Conservation (phyloP, 2,329 filamentous ascomycete genomes). For the Pestalotiopsis sp. region DNA sequence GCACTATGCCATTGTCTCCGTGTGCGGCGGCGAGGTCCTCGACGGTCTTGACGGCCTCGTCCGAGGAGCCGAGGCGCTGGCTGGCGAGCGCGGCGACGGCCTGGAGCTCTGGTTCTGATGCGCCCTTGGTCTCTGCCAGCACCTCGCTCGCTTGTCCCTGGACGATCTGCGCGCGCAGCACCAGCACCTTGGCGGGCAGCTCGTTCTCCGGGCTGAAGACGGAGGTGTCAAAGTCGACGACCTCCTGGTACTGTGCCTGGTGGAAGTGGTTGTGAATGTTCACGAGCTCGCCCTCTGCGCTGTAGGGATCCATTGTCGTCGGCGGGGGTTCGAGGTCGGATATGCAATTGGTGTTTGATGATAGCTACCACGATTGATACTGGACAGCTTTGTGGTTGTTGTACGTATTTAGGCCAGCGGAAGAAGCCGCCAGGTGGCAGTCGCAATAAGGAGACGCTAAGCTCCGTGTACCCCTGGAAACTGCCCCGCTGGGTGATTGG, state of each 20-base stretch:
- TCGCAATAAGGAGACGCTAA: slow-evolving; percentile 1
- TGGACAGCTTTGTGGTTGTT: slow-evolving; percentile 7
- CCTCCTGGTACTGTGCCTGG: slow-evolving; percentile 83
- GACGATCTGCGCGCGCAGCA: slow-evolving; percentile 81
- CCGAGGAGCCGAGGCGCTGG: slow-evolving; percentile 60
- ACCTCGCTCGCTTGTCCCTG: slow-evolving; percentile 78
- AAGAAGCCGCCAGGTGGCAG: slow-evolving; percentile 22
- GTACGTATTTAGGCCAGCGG: slow-evolving; percentile 8
- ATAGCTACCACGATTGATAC: slow-evolving; percentile 1
- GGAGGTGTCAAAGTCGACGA: slow-evolving; percentile 82
- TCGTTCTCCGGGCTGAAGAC: slow-evolving; percentile 79
- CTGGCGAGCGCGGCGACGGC: slow-evolving; percentile 79
- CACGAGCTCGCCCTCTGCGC: slow-evolving; percentile 71
- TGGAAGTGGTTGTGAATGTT: slow-evolving; percentile 74
- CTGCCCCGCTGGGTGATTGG: not conserved
- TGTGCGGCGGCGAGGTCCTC: slow-evolving; percentile 69
- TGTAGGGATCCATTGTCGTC: slow-evolving; percentile 68
- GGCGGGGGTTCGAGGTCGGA: slow-evolving; percentile 16
- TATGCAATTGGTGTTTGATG: slow-evolving; percentile 4
- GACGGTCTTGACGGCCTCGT: slow-evolving; percentile 63
- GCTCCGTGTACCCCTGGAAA: not conserved
- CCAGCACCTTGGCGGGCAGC: slow-evolving; percentile 74
- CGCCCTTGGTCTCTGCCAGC: slow-evolving; percentile 66
- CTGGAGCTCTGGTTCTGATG: slow-evolving; percentile 69
- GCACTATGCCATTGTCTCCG: slow-evolving; percentile 77